Evolutionary conservation across 2,329 filamentous ascomycete genomes (phyloP).

Genomic region (Trichophyton schoenleinii): DNA sequence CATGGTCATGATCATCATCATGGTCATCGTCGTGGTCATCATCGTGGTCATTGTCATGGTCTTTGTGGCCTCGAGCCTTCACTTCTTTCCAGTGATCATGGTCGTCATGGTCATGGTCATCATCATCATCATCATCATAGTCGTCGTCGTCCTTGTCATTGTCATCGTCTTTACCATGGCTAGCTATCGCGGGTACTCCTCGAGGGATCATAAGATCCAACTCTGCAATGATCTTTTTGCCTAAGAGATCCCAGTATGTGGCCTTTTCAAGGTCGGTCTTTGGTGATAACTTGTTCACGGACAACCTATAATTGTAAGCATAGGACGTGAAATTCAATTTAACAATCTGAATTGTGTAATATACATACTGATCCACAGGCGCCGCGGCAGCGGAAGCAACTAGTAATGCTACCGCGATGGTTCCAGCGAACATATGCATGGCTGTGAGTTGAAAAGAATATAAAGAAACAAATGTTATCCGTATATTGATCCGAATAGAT

Average conservation of each 20-base stretch:
- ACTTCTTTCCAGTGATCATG: neutral
- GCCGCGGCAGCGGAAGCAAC: neutral
- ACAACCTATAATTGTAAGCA: neutral
- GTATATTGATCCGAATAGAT: neutral
- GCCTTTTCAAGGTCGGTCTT: neutral
- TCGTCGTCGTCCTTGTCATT: neutral
- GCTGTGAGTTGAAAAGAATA: neutral
- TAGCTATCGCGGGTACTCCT: neutral
- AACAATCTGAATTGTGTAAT: too few species aligned
- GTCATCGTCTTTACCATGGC: neutral
- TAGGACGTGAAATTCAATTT: too few species aligned
- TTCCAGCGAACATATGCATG: neutral
- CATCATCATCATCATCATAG: neutral
- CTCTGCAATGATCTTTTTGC: neutral
- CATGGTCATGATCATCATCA: neutral
- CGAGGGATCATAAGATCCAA: neutral
- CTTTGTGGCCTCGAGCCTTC: neutral
- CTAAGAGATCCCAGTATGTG: neutral
- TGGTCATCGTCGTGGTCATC: neutral
- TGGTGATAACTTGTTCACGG: neutral
- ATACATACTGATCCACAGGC: neutral
- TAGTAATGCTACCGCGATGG: constrained; percentile 1
- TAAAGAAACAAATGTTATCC: neutral
- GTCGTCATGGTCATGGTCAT: neutral
- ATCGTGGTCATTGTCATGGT: neutral